These are phyloP conservation scores for Phytophthora litchii DNA, from an alignment of 352 stramenopile species.

Conservation along the genomic window DNA sequence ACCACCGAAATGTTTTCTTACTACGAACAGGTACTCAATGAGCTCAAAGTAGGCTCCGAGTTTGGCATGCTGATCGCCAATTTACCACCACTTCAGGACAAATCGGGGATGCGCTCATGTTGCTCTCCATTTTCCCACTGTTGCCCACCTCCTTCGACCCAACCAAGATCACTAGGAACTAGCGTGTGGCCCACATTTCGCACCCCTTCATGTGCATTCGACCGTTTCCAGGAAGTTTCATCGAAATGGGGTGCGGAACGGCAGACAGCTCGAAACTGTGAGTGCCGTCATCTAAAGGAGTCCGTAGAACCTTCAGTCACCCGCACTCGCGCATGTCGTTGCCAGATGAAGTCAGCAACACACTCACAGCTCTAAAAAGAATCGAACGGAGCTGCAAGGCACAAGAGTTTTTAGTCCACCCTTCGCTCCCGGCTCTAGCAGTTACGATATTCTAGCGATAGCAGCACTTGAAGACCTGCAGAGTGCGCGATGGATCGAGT, in stretches of 20 bases:
- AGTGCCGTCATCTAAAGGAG: conserved; percentile 21
- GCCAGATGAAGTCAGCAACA: conserved; percentile 23
- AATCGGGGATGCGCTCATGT: too few species aligned
- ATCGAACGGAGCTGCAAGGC: conserved; percentile 14
- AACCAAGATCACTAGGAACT: too few species aligned
- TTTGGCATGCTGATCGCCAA: too few species aligned
- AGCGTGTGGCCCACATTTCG: too few species aligned
- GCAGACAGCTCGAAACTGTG: conserved; percentile 15
- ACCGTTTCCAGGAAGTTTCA: conserved; percentile 36
- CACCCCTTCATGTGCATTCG: too few species aligned
- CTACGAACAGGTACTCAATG: too few species aligned
- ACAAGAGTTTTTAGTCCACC: conserved; percentile 1
- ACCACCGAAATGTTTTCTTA: too few species aligned
- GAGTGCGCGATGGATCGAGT: conserved; percentile 31
- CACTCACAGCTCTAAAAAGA: conserved; percentile 18
- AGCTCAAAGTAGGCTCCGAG: too few species aligned
- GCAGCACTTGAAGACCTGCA: conserved; percentile 5
- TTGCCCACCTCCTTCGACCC: too few species aligned
- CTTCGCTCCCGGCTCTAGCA: conserved; percentile 8
- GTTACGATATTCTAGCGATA: conserved; percentile 21
- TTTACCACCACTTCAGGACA: too few species aligned
- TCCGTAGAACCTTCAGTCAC: conserved; percentile 10
- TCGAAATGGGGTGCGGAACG: conserved; percentile 27
- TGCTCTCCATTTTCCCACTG: too few species aligned
- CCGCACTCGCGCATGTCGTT: conserved; percentile 21